Conservation (phyloP, 139 green algal genomes). For the Chlamydomonas schloesseri region DNA sequence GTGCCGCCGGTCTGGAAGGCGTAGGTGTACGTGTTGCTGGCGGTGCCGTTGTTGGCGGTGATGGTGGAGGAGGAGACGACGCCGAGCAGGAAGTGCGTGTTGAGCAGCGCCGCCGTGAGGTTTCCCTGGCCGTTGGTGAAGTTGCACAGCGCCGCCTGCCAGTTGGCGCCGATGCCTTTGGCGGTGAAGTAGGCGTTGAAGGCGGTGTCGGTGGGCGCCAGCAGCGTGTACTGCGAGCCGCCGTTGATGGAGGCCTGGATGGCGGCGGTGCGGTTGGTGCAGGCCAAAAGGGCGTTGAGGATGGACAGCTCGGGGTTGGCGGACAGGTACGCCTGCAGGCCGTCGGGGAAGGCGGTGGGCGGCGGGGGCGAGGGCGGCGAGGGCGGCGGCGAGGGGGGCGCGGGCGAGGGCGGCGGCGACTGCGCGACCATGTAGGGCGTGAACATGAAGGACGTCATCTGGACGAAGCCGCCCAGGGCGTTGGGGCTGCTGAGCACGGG, state of each 20-base stretch:
- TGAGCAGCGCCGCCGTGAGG: neutral
- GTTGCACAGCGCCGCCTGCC: neutral
- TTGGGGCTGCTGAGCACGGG: neutral
- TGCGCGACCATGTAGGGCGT: neutral
- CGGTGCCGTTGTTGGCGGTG: too few relatives aligned
- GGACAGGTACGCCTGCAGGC: constrained; percentile 1
- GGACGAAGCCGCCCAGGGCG: neutral
- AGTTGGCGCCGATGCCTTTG: neutral
- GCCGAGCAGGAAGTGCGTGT: neutral
- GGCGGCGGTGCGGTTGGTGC: constrained; percentile 5
- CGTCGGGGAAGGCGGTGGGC: neutral
- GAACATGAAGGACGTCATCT: neutral
- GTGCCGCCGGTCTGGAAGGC: too few relatives aligned
- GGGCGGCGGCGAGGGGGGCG: neutral
- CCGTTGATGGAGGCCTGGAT: neutral
- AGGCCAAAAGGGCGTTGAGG: neutral
- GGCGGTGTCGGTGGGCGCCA: constrained; percentile 8
- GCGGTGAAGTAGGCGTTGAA: neutral
- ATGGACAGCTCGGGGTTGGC: constrained; percentile 2
- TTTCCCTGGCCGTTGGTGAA: neutral
- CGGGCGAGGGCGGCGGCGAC: neutral
- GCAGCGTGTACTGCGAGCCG: neutral
- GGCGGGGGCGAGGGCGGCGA: neutral
- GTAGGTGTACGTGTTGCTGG: neutral
- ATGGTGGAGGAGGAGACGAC: too few relatives aligned